Percentiles rank a stretch among this genome's conserved stretches.
phyloP scores from a whole-genome alignment of 805 yeast species.

The Cyberlindnera petersonii region DNA sequence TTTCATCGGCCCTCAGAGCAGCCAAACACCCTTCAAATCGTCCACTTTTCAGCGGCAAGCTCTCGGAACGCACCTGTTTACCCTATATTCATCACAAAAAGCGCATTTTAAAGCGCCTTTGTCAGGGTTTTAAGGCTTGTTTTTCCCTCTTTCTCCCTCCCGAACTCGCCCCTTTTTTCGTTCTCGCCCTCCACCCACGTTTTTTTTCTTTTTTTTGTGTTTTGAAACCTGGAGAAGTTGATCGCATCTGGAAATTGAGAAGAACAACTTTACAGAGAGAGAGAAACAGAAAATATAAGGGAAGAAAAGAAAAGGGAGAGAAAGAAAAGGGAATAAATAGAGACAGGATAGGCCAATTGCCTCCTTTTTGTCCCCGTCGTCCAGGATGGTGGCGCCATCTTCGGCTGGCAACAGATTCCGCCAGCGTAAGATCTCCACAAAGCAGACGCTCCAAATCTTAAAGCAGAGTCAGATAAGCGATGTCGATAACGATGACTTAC shows the following conservation, averaged over 20 bases:
- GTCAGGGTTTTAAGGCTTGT: not conserved
- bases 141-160: too few species aligned
- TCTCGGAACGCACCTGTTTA: not conserved
- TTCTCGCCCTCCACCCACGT: too few species aligned
- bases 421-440: conserved; percentile 91
- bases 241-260: too few species aligned
- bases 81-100: not conserved
- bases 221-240: too few species aligned
- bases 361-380: not conserved
- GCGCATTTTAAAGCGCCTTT: not conserved
- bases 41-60: not conserved
- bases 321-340: too few species aligned
- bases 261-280: too few species aligned
- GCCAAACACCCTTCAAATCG: not conserved
- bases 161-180: too few species aligned
- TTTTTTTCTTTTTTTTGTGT: too few species aligned
- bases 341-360: not conserved
- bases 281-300: too few species aligned
- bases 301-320: too few species aligned
- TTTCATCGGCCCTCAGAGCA: not conserved
- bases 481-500: conserved; percentile 62
- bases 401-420: conserved; percentile 55
- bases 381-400: conserved; percentile 19
- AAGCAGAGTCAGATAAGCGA: conserved; percentile 79
- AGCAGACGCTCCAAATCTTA: conserved; percentile 76